Base-by-base conservation (phyloP, 2,329 filamentous ascomycete species). In the Exophiala oligosperma region DNA sequence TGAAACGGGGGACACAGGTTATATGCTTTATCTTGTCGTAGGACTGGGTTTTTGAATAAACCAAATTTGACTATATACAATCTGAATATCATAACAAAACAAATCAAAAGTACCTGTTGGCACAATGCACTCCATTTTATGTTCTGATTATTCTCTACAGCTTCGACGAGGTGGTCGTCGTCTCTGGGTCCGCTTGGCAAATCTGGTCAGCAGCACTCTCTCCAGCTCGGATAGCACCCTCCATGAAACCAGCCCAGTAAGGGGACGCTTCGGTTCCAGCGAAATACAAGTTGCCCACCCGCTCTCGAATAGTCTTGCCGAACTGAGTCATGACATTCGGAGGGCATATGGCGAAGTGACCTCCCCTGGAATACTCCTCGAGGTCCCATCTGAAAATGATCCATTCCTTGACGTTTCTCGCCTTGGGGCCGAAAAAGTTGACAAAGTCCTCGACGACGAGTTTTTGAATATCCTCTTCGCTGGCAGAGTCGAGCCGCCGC, bases 211-310 rank as follows among this genome's bases (percentile, higher is more conserved):
- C 46, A 26, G 26, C 65, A 37, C 64, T 28, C 56, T 63, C 62
- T 6, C 67, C 68, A 3, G 65, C 59, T 29, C 65, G 55, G 17
- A 69, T 58, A 6, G 68, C 68, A 4, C 66, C 68, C 48, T 68
- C 66, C 64, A 69, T 69, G 38, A 67, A 68, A 7, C 67, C 67
- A 23, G 55, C 44, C 67, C 68, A 69, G 40, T 62, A 66, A 14
- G 51, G 32, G 6, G 61, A 57, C 11, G 64, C 52, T 51, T 69
- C 67, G 2, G 67, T 69, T 1, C 68, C 67, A 14, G 67, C 68
- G 59, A 67, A 69, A 56, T 66, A 57, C 17, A 69, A 59, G 2
- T 59, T 58, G 2, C 58, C 61, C n/a, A 56, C 47, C 2, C 51
- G 56, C 52, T 60, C 49, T 9, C 54, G 56, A 23, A 69, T 46